These are phyloP conservation scores for Candida vaughaniae DNA, from an alignment of 805 yeast genomes.

Conservation along the genomic window DNA sequence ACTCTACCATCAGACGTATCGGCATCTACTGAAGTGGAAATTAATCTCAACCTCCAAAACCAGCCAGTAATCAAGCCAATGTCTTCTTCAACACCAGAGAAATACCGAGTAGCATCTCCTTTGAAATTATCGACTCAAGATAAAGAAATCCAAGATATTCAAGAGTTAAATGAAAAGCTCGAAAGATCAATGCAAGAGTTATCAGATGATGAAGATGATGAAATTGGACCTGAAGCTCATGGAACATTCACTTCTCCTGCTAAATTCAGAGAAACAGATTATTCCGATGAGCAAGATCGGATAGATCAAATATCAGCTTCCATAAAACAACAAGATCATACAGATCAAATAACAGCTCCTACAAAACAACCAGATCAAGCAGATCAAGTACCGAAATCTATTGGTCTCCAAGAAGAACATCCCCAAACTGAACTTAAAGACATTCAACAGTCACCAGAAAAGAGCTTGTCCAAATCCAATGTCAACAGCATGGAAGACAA, in stretches of 20 bases:
- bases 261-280: background rate
- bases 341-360: background rate
- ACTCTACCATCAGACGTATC: slow-evolving; percentile 19
- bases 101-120: background rate
- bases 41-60: slow-evolving; percentile 2
- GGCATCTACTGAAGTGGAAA: slow-evolving; percentile 14
- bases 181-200: slow-evolving; percentile 11
- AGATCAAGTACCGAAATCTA: background rate
- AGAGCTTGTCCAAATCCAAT: too few species aligned
- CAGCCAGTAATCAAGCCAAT: too few species aligned
- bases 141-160: slow-evolving; percentile 9
- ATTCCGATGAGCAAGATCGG: background rate
- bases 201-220: slow-evolving; percentile 1
- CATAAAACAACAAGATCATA: background rate
- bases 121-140: background rate
- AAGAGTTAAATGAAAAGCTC: slow-evolving; percentile 8
- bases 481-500: slow-evolving; percentile 5
- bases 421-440: background rate
- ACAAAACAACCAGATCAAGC: background rate
- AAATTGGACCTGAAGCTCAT: slow-evolving; percentile 8
- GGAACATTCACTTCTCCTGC: slow-evolving; percentile 9
- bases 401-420: background rate
- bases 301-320: background rate
- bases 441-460: too few species aligned
- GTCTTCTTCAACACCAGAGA: background rate